Evolutionary conservation across 306 rosid species (phyloP).

Genomic region (Alnus glutinosa): DNA sequence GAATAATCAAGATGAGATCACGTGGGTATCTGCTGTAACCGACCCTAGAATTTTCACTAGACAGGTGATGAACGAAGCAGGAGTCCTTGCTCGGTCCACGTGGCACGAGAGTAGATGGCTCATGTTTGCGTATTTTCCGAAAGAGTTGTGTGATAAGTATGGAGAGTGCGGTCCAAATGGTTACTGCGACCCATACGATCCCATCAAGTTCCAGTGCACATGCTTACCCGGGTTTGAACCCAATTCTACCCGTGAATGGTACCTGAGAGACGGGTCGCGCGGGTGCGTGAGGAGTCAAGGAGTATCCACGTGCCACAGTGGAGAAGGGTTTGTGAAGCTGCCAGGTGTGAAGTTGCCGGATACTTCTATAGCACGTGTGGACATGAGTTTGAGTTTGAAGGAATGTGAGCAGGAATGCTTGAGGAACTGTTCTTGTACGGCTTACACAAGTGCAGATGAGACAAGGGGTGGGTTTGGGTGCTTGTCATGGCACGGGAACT

Average conservation of each 20-base stretch:
- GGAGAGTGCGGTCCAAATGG: constrained; percentile 45
- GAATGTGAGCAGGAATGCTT: too few species aligned
- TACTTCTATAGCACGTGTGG: constrained; percentile 23
- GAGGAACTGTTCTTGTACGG: too few species aligned
- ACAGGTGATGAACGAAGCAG: constrained; percentile 11
- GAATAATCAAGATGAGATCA: constrained; percentile 17
- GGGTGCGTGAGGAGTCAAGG: constrained; percentile 60
- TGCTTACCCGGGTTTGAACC: constrained; percentile 72
- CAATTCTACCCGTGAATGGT: constrained; percentile 42
- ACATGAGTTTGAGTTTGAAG: too few species aligned
- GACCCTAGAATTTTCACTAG: constrained; percentile 35
- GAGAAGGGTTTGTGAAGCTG: constrained; percentile 71
- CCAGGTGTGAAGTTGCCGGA: constrained; percentile 57
- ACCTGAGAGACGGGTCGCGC: constrained; percentile 50
- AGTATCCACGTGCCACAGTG: constrained; percentile 53
- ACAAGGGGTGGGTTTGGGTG: too few species aligned
- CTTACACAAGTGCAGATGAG: too few species aligned
- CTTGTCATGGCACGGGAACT: too few species aligned
- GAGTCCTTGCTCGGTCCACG: not conserved
- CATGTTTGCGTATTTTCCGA: constrained; percentile 44
- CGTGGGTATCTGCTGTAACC: constrained; percentile 30
- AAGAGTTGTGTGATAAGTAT: constrained; percentile 43
- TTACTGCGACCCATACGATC: constrained; percentile 45
- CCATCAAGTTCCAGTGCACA: constrained; percentile 38
- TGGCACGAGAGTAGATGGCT: constrained; percentile 53